These are phyloP conservation scores for Sphaerulina musiva DNA, from an alignment of 2,329 filamentous ascomycete species.

Conservation along the genomic window DNA sequence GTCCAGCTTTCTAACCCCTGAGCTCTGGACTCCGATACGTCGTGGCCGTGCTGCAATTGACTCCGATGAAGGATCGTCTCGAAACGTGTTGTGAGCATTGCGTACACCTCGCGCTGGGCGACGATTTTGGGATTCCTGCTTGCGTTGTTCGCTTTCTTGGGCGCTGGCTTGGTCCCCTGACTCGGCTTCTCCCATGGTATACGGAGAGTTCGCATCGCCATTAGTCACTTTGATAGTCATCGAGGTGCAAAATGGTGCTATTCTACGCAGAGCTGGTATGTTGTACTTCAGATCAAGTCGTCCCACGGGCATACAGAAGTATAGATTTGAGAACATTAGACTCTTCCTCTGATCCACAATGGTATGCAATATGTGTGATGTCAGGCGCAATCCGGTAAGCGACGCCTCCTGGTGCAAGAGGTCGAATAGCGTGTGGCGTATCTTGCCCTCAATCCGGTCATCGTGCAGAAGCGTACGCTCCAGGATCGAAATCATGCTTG, in stretches of 20 bases:
- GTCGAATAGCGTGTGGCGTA: conserved; percentile 13
- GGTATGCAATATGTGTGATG: conserved; percentile 8
- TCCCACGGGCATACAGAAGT: background rate
- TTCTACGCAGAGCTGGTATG: conserved; percentile 1
- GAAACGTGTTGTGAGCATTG: background rate
- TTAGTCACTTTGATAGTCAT: conserved; percentile 4
- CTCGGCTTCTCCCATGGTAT: background rate
- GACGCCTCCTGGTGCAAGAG: conserved; percentile 13
- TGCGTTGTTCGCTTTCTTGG: background rate
- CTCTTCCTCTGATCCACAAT: conserved; percentile 5
- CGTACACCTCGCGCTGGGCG: background rate
- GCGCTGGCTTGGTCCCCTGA: background rate
- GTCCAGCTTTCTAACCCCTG: background rate
- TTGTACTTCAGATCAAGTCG: background rate
- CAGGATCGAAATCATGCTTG: conserved; percentile 19
- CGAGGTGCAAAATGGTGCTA: conserved; percentile 5
- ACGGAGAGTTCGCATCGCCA: background rate
- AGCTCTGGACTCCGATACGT: background rate
- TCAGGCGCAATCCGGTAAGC: conserved; percentile 17
- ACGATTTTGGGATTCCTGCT: background rate
- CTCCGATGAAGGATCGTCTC: background rate
- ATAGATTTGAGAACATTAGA: conserved; percentile 4
- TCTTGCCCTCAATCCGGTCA: conserved; percentile 1
- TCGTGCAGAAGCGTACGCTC: conserved; percentile 18
- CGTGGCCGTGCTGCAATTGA: background rate